Conservation (phyloP, 352 stramenopile genomes). For the Phytopythium cucurbitacearum region DNA sequence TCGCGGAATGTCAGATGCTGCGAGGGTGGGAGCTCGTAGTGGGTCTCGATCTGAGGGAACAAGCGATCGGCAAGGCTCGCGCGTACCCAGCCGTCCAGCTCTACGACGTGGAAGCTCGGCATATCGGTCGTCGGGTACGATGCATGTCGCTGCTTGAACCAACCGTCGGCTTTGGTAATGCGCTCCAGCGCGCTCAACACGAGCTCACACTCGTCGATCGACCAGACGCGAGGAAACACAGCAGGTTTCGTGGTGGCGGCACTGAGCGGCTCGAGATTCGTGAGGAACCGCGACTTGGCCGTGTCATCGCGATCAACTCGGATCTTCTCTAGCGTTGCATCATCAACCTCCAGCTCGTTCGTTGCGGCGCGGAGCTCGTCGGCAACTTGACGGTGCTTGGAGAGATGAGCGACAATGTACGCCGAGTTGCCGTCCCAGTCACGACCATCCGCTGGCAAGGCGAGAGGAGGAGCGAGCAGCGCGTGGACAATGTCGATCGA, state of each 20-base stretch:
- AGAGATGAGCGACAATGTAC: conserved; percentile 39
- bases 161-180: conserved; percentile 39
- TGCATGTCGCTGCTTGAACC: conserved; percentile 72
- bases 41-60: conserved; percentile 50
- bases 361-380: conserved; percentile 27
- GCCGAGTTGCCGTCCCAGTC: conserved; percentile 70
- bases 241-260: too few species aligned
- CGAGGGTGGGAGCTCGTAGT: conserved; percentile 29
- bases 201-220: conserved; percentile 32
- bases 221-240: conserved; percentile 54
- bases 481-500: conserved; percentile 32
- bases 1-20: conserved; percentile 74
- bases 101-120: conserved; percentile 62
- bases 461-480: conserved; percentile 36
- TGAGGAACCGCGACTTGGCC: conserved; percentile 44
- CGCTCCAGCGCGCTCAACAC: conserved; percentile 38
- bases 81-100: conserved; percentile 65
- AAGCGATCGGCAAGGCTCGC: conserved; percentile 36
- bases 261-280: conserved; percentile 30
- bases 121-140: conserved; percentile 86
- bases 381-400: conserved; percentile 31
- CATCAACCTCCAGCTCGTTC: conserved; percentile 8
- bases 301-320: conserved; percentile 30
- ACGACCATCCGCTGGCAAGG: conserved; percentile 10
- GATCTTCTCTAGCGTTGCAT: conserved; percentile 11